These are phyloP conservation scores for Xylaria sp. DNA, from an alignment of 495 filamentous ascomycete genomes.

Conservation along the genomic window DNA sequence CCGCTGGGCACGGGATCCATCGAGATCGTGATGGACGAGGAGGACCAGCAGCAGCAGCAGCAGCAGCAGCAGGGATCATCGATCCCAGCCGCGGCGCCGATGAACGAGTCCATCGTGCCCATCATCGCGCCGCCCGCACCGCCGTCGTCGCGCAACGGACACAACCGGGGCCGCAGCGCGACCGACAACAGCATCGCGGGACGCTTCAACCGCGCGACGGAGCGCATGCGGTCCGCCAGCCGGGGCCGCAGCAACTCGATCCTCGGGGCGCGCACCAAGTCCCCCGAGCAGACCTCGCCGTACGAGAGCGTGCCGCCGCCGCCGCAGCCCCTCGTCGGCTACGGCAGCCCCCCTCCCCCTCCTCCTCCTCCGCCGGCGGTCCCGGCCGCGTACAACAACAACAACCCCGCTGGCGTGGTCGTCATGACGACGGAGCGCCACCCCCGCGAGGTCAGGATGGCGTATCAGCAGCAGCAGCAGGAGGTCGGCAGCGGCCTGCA, in stretches of 20 bases:
- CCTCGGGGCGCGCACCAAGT: constrained; percentile 45
- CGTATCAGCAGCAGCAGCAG: constrained; percentile 45
- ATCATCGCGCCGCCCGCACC: constrained; percentile 45
- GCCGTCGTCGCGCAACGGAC: constrained; percentile 45
- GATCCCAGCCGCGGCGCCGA: constrained; percentile 28
- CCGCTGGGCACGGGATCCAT: constrained; percentile 69
- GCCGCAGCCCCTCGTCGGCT: constrained; percentile 26
- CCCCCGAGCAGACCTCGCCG: constrained; percentile 53
- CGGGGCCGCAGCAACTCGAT: constrained; percentile 55
- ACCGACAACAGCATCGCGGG: constrained; percentile 68
- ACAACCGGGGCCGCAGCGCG: constrained; percentile 70
- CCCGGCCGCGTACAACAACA: no score
- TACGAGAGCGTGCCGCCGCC: constrained; percentile 65
- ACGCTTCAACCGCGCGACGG: constrained; percentile 70
- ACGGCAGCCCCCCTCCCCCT: constrained; percentile 16
- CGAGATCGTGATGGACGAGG: constrained; percentile 76
- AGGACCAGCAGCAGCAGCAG: constrained; percentile 32
- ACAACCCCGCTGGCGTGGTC: constrained; percentile 7
- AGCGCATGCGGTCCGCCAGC: constrained; percentile 72
- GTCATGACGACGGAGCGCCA: constrained; percentile 45
- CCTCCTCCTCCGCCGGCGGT: constrained; percentile 16
- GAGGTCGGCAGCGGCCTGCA: constrained; percentile 53
- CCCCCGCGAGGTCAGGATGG: constrained; percentile 49
- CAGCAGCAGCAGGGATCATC: constrained; percentile 36
- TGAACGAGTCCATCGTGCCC: constrained; percentile 40